Evolutionary conservation across 257 asterid species (phyloP).

Genomic region (Nemophila menziesii): DNA sequence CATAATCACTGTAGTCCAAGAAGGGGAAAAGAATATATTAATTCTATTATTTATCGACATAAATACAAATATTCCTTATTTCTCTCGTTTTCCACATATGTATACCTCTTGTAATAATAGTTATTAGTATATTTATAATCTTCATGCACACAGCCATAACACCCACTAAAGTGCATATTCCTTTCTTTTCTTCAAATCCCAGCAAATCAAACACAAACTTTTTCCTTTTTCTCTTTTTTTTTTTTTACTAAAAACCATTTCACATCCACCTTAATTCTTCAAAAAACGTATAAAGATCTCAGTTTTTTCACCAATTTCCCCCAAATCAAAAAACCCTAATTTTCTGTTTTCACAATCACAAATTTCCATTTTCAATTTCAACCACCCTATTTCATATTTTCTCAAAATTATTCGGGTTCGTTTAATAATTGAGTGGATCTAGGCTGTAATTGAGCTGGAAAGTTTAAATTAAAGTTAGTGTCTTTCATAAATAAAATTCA

Average conservation of each 20-base stretch:
- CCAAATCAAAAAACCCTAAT: slow-evolving; percentile 24
- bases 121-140: slow-evolving; percentile 5
- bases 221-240: slow-evolving; percentile 3
- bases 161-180: slow-evolving; percentile 14
- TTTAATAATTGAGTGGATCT: slow-evolving; percentile 11
- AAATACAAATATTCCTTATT: neutral
- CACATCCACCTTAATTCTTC: slow-evolving; percentile 9
- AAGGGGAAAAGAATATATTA: neutral
- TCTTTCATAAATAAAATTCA: slow-evolving; percentile 1
- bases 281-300: neutral
- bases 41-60: no score
- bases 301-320: slow-evolving; percentile 10
- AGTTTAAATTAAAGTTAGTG: slow-evolving; percentile 14
- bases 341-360: slow-evolving; percentile 9
- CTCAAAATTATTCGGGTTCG: neutral
- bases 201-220: slow-evolving; percentile 11
- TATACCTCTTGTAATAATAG: neutral
- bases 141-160: slow-evolving; percentile 12
- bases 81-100: neutral
- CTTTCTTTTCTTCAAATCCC: slow-evolving; percentile 36
- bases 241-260: slow-evolving; percentile 16
- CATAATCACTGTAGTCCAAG: neutral
- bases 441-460: slow-evolving; percentile 19
- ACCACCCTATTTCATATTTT: neutral
- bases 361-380: slow-evolving; percentile 11